These are phyloP conservation scores for Trapa bicornis DNA, from an alignment of 345 rosid species.

Conservation along the genomic window DNA sequence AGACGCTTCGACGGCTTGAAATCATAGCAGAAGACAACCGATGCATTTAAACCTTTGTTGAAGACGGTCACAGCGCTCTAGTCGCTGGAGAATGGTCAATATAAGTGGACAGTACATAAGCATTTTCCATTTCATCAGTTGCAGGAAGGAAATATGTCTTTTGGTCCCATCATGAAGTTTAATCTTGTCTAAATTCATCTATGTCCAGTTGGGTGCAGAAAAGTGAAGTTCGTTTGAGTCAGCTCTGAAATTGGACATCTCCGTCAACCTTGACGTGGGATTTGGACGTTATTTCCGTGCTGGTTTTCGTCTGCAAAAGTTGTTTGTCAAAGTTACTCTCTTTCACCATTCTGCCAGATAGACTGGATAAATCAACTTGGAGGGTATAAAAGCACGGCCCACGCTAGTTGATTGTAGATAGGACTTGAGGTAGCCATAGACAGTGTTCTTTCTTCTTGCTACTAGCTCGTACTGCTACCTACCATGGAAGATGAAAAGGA, in stretches of 20 bases:
- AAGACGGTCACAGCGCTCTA: too few relatives aligned
- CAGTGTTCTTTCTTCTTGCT: not conserved
- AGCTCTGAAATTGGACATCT: not conserved
- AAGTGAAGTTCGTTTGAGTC: not conserved
- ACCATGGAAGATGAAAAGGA: constrained; percentile 3
- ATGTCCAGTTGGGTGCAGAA: not conserved
- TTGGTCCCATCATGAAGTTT: not conserved
- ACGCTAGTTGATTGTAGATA: not conserved
- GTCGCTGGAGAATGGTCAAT: too few relatives aligned
- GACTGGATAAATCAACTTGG: not conserved
- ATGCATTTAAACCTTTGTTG: too few relatives aligned
- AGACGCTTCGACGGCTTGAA: not conserved
- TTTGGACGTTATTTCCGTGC: too few relatives aligned
- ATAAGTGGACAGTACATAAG: too few relatives aligned
- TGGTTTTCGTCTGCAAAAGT: too few relatives aligned
- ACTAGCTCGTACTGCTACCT: not conserved
- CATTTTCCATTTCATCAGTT: not conserved
- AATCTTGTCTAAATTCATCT: not conserved
- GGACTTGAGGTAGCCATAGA: too few relatives aligned
- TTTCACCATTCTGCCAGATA: too few relatives aligned
- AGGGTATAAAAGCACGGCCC: not conserved
- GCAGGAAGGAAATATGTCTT: not conserved
- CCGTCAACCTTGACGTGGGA: not conserved
- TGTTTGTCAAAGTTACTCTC: too few relatives aligned
- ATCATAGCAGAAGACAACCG: not conserved